Conservation (phyloP, 164 flowering plant genomes). For the Nymphaea colorata region DNA sequence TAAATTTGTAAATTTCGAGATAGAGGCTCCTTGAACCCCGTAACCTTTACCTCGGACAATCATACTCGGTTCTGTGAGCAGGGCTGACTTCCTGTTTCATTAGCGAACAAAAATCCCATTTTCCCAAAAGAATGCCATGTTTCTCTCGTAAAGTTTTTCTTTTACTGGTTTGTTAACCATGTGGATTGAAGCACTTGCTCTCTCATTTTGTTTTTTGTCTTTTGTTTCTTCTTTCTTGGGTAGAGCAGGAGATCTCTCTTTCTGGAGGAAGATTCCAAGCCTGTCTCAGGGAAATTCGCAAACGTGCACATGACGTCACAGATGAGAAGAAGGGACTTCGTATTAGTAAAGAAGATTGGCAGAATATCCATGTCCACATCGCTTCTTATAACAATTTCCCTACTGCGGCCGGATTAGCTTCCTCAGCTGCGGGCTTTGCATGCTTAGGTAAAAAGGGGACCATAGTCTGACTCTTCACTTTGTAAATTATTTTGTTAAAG, state of each 20-base stretch:
- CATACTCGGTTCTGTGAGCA: too few species aligned
- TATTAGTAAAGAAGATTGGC: slow-evolving; percentile 74
- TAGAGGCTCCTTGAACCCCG: too few species aligned
- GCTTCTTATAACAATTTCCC: slow-evolving; percentile 93
- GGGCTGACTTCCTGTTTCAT: too few species aligned
- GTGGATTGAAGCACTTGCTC: not conserved
- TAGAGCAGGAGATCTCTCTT: slow-evolving; percentile 84
- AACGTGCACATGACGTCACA: slow-evolving; percentile 54
- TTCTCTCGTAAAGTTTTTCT: not conserved
- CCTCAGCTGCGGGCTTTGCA: slow-evolving; percentile 97
- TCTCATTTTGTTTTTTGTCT: not conserved
- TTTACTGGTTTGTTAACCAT: not conserved
- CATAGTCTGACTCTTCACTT: not conserved
- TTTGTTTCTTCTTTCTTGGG: slow-evolving; percentile 12
- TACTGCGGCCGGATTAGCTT: slow-evolving; percentile 97
- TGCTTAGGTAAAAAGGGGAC: slow-evolving; percentile 56
- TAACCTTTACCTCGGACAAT: too few species aligned
- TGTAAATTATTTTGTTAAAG: too few species aligned
- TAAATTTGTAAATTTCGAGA: too few species aligned
- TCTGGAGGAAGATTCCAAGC: slow-evolving; percentile 71
- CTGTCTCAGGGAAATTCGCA: slow-evolving; percentile 75
- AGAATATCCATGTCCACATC: slow-evolving; percentile 67
- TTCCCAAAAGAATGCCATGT: too few species aligned
- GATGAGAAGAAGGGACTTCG: slow-evolving; percentile 72
- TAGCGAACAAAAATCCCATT: too few species aligned